Percentiles rank a stretch among this genome's conserved stretches.
Evolutionary conservation across 2,329 filamentous ascomycete species (phyloP).

Genomic region (Cercospora zeina): DNA sequence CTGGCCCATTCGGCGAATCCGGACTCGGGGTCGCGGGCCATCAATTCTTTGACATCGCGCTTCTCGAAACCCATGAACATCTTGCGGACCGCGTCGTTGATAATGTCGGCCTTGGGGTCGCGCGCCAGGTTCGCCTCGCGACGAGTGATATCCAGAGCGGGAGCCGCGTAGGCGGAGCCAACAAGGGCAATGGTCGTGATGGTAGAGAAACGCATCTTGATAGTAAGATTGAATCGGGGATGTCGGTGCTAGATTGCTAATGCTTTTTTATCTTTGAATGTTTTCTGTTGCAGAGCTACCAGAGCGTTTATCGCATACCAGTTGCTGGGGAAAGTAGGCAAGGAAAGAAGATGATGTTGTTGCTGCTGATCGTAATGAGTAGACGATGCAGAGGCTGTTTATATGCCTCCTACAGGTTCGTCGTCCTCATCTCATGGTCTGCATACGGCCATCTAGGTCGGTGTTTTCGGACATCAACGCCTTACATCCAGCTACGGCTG

Average conservation of each 20-base stretch:
- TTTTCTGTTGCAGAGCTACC: neutral
- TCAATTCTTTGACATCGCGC: neutral
- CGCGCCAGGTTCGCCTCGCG: neutral
- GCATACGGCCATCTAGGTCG: neutral
- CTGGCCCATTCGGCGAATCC: too few species aligned
- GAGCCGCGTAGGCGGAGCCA: constrained; percentile 4
- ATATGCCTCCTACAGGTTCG: neutral
- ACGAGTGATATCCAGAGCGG: neutral
- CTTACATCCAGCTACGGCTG: neutral
- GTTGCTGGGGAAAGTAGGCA: neutral
- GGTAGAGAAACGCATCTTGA: constrained; percentile 7
- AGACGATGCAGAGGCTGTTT: neutral
- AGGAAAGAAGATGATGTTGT: neutral
- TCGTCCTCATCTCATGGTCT: neutral
- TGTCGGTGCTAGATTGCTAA: neutral
- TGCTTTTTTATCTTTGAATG: neutral
- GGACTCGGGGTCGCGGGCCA: too few species aligned
- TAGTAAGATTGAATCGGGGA: neutral
- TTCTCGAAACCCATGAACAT: neutral
- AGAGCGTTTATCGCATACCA: constrained; percentile 4
- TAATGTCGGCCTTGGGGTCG: too few species aligned
- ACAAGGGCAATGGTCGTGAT: neutral
- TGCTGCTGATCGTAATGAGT: neutral
- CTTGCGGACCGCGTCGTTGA: neutral
- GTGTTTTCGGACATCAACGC: neutral